A percentile compares a stretch with the other conserved stretches of the same genome.
phyloP scores from a whole-genome alignment of 2,329 filamentous ascomycete genomes.

The Sphaerulina vaccinii region DNA sequence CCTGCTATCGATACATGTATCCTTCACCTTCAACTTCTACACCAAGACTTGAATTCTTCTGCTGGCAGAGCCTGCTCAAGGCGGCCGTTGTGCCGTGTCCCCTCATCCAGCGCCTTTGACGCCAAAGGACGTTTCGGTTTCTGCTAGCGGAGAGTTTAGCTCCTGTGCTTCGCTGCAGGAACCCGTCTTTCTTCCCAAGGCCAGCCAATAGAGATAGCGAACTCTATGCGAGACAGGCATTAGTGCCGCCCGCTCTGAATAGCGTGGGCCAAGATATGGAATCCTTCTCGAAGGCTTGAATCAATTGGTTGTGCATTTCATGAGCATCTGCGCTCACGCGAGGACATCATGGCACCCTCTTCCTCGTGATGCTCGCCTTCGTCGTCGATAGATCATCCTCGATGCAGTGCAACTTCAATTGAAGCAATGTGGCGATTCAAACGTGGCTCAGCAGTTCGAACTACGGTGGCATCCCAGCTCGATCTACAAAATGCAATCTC shows the following conservation, averaged over 20 bases:
- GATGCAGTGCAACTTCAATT: not conserved
- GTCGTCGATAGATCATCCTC: too few relatives aligned
- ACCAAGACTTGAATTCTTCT: too few relatives aligned
- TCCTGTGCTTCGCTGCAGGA: constrained; percentile 15
- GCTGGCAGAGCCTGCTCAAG: not conserved
- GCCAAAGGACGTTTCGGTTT: not conserved
- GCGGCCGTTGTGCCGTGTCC: constrained; percentile 4
- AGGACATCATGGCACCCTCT: not conserved
- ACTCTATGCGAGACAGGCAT: constrained; percentile 16
- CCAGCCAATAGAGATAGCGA: constrained; percentile 5
- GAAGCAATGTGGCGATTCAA: not conserved
- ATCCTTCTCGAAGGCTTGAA: constrained; percentile 10
- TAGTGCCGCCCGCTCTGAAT: constrained; percentile 10
- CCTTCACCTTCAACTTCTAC: not conserved
- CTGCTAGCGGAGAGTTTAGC: constrained; percentile 1
- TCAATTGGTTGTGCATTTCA: constrained; percentile 2
- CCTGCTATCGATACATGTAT: not conserved
- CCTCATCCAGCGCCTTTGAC: constrained; percentile 1
- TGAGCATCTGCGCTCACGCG: not conserved
- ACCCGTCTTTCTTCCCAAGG: constrained; percentile 3
- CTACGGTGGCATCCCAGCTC: not conserved
- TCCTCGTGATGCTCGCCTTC: not conserved
- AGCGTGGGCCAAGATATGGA: constrained; percentile 6
- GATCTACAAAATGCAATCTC: constrained; percentile 11
- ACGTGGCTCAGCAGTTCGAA: not conserved